Evolutionary conservation across 164 flowering plant genomes (phyloP).

Genomic region (Nymphaea colorata): DNA sequence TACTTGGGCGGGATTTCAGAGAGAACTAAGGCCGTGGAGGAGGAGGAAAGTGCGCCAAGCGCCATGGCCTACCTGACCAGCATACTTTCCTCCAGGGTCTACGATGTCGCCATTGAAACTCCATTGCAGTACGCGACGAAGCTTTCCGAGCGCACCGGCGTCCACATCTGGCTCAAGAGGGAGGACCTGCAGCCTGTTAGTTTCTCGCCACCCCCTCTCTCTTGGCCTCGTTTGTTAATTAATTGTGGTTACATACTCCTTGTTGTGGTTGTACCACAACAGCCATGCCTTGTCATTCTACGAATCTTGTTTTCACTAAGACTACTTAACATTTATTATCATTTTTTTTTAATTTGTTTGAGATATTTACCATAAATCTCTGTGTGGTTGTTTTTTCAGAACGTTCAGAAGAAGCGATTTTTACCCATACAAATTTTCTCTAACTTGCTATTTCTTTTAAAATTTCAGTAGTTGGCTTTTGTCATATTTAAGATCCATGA

Average conservation of each 20-base stretch:
- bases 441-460: too few relatives aligned
- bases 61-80: conserved; percentile 64
- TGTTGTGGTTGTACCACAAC: background rate
- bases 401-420: too few relatives aligned
- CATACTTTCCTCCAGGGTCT: conserved; percentile 70
- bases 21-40: conserved; percentile 6
- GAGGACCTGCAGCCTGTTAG: conserved; percentile 92
- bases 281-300: too few relatives aligned
- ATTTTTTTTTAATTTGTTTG: too few relatives aligned
- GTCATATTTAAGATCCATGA: too few relatives aligned
- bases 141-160: conserved; percentile 63
- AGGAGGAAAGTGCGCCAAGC: conserved; percentile 6
- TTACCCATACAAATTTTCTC: too few relatives aligned
- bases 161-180: conserved; percentile 62
- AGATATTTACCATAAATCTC: too few relatives aligned
- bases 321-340: too few relatives aligned
- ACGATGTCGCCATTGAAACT: conserved; percentile 76
- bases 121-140: conserved; percentile 67
- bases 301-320: too few relatives aligned
- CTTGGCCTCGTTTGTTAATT: background rate
- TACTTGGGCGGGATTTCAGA: conserved; percentile 48
- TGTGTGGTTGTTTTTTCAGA: too few relatives aligned
- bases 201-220: background rate
- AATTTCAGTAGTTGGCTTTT: too few relatives aligned
- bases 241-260: background rate